These are phyloP conservation scores for Trichoderma polysporum DNA, from an alignment of 2,329 filamentous ascomycete genomes.

Conservation along the genomic window DNA sequence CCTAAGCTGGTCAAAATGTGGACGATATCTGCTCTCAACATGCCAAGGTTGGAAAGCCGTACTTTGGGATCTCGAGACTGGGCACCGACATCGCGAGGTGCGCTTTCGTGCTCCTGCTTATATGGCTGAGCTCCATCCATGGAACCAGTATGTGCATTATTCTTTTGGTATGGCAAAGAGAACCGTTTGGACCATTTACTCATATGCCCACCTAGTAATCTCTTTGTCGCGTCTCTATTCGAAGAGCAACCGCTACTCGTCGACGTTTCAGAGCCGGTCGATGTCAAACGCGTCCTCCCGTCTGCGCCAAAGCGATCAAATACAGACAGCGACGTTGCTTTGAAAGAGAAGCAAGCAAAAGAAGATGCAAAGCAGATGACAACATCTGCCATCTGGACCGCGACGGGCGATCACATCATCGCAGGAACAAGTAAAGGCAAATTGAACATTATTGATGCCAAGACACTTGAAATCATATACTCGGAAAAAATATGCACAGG, in stretches of 20 bases:
- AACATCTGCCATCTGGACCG: slow-evolving; percentile 86
- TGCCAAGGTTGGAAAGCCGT: slow-evolving; percentile 97
- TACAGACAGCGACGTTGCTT: slow-evolving; percentile 65
- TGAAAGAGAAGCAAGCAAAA: slow-evolving; percentile 80
- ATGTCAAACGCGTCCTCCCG: slow-evolving; percentile 74
- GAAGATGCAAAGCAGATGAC: slow-evolving; percentile 95
- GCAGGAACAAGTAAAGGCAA: slow-evolving; percentile 94
- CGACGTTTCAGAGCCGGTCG: slow-evolving; percentile 68
- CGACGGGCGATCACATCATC: slow-evolving; percentile 82
- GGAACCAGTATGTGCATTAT: slow-evolving; percentile 65
- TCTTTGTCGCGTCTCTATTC: slow-evolving; percentile 89
- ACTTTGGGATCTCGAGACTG: slow-evolving; percentile 81
- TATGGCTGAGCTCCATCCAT: slow-evolving; percentile 91
- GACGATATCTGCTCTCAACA: slow-evolving; percentile 85
- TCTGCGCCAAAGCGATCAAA: slow-evolving; percentile 77
- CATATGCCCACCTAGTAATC: slow-evolving; percentile 52
- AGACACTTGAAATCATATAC: slow-evolving; percentile 79
- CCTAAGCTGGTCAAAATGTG: slow-evolving; percentile 90
- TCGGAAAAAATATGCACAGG: slow-evolving; percentile 85
- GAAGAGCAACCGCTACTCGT: slow-evolving; percentile 90
- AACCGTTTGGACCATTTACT: slow-evolving; percentile 20
- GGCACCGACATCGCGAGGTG: slow-evolving; percentile 74
- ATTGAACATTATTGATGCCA: slow-evolving; percentile 89
- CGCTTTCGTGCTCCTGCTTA: slow-evolving; percentile 93
- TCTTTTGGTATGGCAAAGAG: background rate